These are phyloP conservation scores for Lachnellula subtilissima DNA, from an alignment of 2,329 filamentous ascomycete genomes.

Conservation along the genomic window DNA sequence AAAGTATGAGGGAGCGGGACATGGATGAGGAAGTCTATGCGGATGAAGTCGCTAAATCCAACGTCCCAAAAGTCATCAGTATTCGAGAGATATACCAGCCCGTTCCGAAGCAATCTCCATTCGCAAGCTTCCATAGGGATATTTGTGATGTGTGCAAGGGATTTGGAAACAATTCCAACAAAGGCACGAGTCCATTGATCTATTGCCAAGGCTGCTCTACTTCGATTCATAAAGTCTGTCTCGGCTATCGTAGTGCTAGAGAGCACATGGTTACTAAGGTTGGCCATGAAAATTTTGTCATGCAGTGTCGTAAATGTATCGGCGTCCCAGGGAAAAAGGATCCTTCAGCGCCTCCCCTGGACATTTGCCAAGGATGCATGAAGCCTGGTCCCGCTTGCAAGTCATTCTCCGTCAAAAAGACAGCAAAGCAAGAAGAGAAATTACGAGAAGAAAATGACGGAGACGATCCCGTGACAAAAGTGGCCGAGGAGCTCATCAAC, in stretches of 20 bases:
- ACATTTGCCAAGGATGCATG: conserved; percentile 67
- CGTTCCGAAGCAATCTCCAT: conserved; percentile 57
- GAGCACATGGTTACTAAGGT: conserved; percentile 93
- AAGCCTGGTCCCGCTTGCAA: conserved; percentile 62
- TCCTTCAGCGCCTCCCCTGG: conserved; percentile 60
- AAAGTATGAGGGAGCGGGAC: conserved; percentile 41
- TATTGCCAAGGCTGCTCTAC: conserved; percentile 88
- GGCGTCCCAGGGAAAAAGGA: conserved; percentile 66
- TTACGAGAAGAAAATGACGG: conserved; percentile 74
- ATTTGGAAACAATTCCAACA: conserved; percentile 48
- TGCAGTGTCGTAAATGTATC: conserved; percentile 87
- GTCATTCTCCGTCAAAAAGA: conserved; percentile 69
- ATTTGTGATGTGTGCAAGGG: conserved; percentile 67
- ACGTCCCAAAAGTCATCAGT: conserved; percentile 52
- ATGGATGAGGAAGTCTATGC: conserved; percentile 49
- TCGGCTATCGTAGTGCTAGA: conserved; percentile 66
- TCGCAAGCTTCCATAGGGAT: conserved; percentile 64
- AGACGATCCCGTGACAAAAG: conserved; percentile 65
- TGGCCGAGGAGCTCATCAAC: conserved; percentile 63
- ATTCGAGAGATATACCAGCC: conserved; percentile 71
- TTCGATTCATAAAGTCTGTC: conserved; percentile 76
- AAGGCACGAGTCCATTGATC: conserved; percentile 60
- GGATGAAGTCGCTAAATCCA: conserved; percentile 41
- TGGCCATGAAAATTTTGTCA: conserved; percentile 67
- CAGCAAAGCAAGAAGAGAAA: conserved; percentile 76